Base-by-base conservation (phyloP, 352 stramenopile genomes). In the Pseudoperonospora humuli region DNA sequence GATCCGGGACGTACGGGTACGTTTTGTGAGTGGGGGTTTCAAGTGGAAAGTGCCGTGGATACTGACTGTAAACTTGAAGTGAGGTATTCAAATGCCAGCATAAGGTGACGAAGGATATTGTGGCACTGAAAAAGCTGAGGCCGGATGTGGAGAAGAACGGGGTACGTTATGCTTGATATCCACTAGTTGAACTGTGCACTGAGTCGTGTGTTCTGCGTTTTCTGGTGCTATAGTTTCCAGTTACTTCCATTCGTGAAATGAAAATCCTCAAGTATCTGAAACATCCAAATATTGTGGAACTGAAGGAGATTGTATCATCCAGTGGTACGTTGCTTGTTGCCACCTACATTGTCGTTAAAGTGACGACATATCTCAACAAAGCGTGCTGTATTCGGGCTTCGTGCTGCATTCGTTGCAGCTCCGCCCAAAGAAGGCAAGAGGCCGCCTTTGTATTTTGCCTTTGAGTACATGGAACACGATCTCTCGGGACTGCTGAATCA, bases 231-330 rank as follows among this genome's bases (percentile, higher is more conserved):
- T 28, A 96, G 82, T 93, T 98, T 40, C 93, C 95, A 1, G 70
- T 96, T 25, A 98, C 91, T 18, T 95, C 95, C 9, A 95, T 98
- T 43, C 84, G 95, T 10, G 95, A 98, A 60, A 98, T 98, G 62
- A 98, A 98, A 70, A 98, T 98, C 36, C 67, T 98, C 3, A 97
- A 97, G 64, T 78, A 88, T 26, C 67, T 98, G 0, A 84, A 84
- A 25, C 95, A 98, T 54, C 83, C 84, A 10, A 98, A 97, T 63
- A 82, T 98, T 35, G 62, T 98, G n/a, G 67, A 84, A 24, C 75
- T 98, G 43, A 88, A 97, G 44, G 94, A 98, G 54, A 95, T 98
- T 45, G 92, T 98, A 15, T 89, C 77, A 9, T 86, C 79, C 2
- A 86, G 55, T 43, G 72, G 75, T 86, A 61, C 40, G 47, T 46